Evolutionary conservation across 108 stramenopile species (phyloP).

Genomic region (Skeletonema potamos): DNA sequence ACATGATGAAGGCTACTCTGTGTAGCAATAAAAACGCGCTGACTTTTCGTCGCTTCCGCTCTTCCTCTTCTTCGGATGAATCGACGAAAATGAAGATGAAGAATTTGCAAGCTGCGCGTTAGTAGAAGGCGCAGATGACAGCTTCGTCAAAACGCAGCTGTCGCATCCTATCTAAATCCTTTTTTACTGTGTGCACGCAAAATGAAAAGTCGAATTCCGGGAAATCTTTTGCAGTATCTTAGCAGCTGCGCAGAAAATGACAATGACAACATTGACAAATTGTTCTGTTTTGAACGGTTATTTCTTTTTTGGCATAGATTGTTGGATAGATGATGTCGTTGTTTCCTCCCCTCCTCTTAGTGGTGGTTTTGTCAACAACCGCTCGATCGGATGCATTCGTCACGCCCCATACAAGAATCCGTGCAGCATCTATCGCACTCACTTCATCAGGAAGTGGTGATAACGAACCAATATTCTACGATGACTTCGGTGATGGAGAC

Average conservation of each 20-base stretch:
- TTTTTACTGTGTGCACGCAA: not conserved
- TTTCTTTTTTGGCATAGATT: too few relatives aligned
- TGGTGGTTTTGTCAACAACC: not conserved
- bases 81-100: too few relatives aligned
- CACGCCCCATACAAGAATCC: not conserved
- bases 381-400: not conserved
- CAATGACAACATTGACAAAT: not conserved
- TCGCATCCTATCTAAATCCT: not conserved
- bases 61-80: too few relatives aligned
- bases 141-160: not conserved
- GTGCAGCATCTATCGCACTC: not conserved
- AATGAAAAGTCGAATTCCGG: not conserved
- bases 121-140: not conserved
- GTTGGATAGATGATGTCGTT: not conserved
- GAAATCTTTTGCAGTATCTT: not conserved
- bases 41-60: too few relatives aligned
- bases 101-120: too few relatives aligned
- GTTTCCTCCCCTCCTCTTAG: not conserved
- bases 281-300: too few relatives aligned
- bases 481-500: conserved; percentile 31
- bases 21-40: too few relatives aligned
- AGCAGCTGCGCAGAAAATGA: too few relatives aligned
- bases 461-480: conserved; percentile 13
- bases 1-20: not conserved
- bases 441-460: not conserved